A percentile compares a stretch with the other conserved stretches of the same genome.
These are phyloP conservation scores for Stagonosporopsis rhizophila DNA, from an alignment of 2,329 filamentous ascomycete species.

Conservation along the genomic window DNA sequence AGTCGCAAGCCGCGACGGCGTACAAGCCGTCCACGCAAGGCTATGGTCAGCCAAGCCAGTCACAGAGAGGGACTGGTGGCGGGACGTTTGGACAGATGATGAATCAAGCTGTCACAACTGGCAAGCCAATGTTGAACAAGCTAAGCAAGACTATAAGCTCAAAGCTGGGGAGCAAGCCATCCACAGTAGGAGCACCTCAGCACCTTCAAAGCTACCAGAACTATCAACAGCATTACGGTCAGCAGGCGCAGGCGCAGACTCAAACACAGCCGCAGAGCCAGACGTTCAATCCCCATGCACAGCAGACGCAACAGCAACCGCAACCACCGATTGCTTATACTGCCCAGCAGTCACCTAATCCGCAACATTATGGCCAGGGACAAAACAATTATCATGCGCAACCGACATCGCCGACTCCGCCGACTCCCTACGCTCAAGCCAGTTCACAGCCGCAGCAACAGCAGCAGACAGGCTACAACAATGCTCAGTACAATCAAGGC, in stretches of 20 bases:
- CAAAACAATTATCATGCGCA: slow-evolving; percentile 40
- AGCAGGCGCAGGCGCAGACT: slow-evolving; percentile 28
- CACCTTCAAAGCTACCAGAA: slow-evolving; percentile 42
- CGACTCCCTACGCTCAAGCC: slow-evolving; percentile 20
- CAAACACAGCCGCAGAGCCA: slow-evolving; percentile 27
- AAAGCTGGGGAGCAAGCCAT: slow-evolving; percentile 39
- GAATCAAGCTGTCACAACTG: slow-evolving; percentile 45
- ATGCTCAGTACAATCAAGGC: slow-evolving; percentile 22
- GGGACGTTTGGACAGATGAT: slow-evolving; percentile 41
- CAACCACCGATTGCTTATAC: slow-evolving; percentile 29
- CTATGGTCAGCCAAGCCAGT: slow-evolving; percentile 22
- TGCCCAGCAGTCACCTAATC: slow-evolving; percentile 37
- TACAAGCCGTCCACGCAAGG: slow-evolving; percentile 28
- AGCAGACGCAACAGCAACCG: slow-evolving; percentile 21
- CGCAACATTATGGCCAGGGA: slow-evolving; percentile 32
- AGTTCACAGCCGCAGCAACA: slow-evolving; percentile 26
- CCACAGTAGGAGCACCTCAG: slow-evolving; percentile 31
- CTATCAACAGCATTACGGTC: slow-evolving; percentile 39
- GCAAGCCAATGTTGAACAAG: slow-evolving; percentile 48
- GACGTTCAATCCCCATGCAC: slow-evolving; percentile 25
- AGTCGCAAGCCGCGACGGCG: slow-evolving; percentile 21
- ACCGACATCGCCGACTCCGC: slow-evolving; percentile 22
- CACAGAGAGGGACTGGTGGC: slow-evolving; percentile 27
- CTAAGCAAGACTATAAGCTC: slow-evolving; percentile 47
- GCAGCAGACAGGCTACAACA: slow-evolving; percentile 20